Conservation (phyloP, 176 grass and related monocot genomes). For the Carex pumila region DNA sequence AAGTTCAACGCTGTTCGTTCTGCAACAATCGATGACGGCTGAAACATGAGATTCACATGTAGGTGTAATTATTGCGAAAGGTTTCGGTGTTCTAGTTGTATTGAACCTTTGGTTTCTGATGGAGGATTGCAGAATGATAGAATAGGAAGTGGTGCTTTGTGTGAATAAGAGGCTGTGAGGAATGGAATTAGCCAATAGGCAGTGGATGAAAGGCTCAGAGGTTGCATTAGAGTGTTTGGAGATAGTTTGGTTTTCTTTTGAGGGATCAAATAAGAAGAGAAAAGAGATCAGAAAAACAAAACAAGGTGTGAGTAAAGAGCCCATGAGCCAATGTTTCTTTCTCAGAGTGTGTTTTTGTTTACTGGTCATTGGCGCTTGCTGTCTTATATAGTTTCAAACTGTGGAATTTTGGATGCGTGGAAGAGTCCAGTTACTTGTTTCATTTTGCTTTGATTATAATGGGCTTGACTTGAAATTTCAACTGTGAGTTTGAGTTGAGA, state of each 20-base stretch:
- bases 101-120: slow-evolving; percentile 29
- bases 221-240: slow-evolving; percentile 2
- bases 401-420: background rate
- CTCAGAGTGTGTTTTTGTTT: background rate
- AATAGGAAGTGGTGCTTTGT: slow-evolving; percentile 13
- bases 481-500: background rate
- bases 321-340: background rate
- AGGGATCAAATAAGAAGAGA: background rate
- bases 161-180: background rate
- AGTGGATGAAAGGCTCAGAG: slow-evolving; percentile 13
- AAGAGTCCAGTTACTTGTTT: background rate
- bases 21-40: slow-evolving; percentile 13
- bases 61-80: slow-evolving; percentile 16
- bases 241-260: background rate
- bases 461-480: background rate
- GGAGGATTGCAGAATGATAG: slow-evolving; percentile 16
- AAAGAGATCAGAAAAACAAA: slow-evolving; percentile 13
- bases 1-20: background rate
- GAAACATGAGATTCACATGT: slow-evolving; percentile 23
- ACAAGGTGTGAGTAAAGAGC: background rate
- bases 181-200: slow-evolving; percentile 10
- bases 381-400: background rate
- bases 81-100: slow-evolving; percentile 20
- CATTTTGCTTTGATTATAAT: slow-evolving; percentile 3
- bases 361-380: background rate